Base-by-base conservation (phyloP, 371 early-diverging fungal species). In the Mucor velutinosus region DNA sequence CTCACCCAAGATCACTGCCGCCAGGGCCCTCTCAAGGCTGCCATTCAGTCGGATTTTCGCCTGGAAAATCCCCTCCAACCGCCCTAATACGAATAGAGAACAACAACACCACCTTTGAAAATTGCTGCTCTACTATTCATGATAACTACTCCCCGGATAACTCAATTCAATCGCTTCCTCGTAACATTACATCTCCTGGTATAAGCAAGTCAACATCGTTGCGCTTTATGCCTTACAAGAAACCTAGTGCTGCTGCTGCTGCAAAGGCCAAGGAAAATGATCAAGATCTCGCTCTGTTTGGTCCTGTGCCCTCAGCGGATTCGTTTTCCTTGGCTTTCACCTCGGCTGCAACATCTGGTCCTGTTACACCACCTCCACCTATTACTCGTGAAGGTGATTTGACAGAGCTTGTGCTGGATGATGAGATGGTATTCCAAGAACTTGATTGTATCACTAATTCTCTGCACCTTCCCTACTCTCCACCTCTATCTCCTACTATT, bases 381-480 rank as follows among this genome's bases (percentile, higher is more conserved):
- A 39, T 27, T 29, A 12, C 29, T 55, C 27, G 41, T 56, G 41
- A 27, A 15, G 21, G 27, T 21, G 62, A 61, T 41, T 30, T n/a
- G 17, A 43, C 27, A 2, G 56, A 55, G 35, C n/a, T 29, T n/a
- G 49, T 65, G 30, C 56, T 70, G 11, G 37, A 62, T 10, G 71
- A 70, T 62, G 66, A 70, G 14, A 49, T 51, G 41, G 58, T 70
- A 57, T 58, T 70, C 25, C 35, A 66, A 51, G 66, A 70, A 60
- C 57, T 70, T 49, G 62, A 61, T 10, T 61, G n/a, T 49, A 62
- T 70, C 5, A 70, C 58, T 27, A 30, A 25, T 53, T 17, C 23
- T 27, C 55, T 27, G 1, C 12, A n/a, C 21, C 47, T 58, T 37
- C 60, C 65, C 33, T 25, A 60, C 27, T 69, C 70, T 37, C 70